Base-by-base conservation (phyloP, 331 rosid species). In the Arachis monticola region DNA sequence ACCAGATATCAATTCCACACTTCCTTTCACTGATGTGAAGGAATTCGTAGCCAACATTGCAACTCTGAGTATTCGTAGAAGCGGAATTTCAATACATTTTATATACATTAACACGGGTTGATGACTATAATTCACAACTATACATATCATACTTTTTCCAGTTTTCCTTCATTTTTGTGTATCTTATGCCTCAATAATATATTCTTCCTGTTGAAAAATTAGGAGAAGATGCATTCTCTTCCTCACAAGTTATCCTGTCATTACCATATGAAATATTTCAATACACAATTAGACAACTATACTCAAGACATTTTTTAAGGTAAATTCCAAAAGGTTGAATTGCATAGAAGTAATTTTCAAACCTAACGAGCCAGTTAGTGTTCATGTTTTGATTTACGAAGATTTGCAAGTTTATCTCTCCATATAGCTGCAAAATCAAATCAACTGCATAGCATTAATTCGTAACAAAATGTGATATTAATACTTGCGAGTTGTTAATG, bases 341-440 rank as follows among this genome's bases (percentile, higher is more conserved):
- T 57, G 46, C 40, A 62, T 31, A 14, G 40, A 22, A 47, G 45
- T 55, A 69, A 68, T 63, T 55, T 46, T 44, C 64, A 65, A 77
- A 85, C 89, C 85, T 72, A 57, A 32, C 61, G 62, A 67, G 63
- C n/a, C 69, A 73, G 58, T 80, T 82, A 88, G 69, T 58, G 85
- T 81, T 84, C 93, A 5, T 65, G 89, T 11, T 68, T 73, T 27
- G 89, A 88, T 77, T 88, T 85, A 10, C 96, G 97, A 78, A 92
- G 87, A 78, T 83, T 75, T 74, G 69, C 75, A 69, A 94, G 84
- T 84, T 86, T 86, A 85, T 94, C 93, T 81, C 87, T 90, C 97
- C 92, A 94, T 77, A 70, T 66, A 66, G 97, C 99, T 94, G 92
- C 91, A 86, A 82, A 82, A 80, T 75, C 22, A 72, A 77, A 13